phyloP scores from a whole-genome alignment of 2,329 filamentous ascomycete genomes.

The Cladosporium sp. region DNA sequence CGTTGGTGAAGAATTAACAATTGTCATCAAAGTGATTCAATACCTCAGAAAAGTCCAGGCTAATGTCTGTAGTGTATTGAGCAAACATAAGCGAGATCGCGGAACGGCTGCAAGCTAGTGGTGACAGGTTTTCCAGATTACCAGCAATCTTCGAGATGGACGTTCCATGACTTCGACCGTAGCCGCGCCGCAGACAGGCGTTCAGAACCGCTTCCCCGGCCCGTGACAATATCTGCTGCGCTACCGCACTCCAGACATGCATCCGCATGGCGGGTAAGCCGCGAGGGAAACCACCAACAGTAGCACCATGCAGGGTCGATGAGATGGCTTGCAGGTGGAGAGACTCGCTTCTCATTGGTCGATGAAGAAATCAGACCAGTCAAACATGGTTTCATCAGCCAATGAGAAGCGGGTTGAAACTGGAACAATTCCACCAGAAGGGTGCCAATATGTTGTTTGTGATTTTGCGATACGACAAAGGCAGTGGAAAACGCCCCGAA shows the following conservation, averaged over 20 bases:
- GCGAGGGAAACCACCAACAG: neutral
- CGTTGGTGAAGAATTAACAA: neutral
- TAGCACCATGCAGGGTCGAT: conserved; percentile 4
- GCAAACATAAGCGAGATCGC: neutral
- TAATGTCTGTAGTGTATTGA: neutral
- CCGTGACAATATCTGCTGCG: neutral
- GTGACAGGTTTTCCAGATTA: neutral
- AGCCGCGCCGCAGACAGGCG: neutral
- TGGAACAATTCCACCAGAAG: neutral
- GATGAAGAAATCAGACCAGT: neutral
- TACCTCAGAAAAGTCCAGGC: neutral
- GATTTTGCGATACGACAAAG: neutral
- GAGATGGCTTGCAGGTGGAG: neutral
- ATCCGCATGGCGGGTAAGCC: neutral
- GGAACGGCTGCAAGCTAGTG: neutral
- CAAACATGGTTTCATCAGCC: neutral
- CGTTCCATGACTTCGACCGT: neutral
- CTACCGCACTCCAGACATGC: neutral
- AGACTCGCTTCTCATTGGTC: neutral
- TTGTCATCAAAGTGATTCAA: neutral
- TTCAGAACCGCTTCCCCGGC: neutral
- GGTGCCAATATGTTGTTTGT: neutral
- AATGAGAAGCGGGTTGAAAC: neutral
- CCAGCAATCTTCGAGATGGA: neutral
- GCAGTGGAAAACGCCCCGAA: neutral